Base-by-base conservation (phyloP, 345 rosid species). In the Euphorbia tirucalli region DNA sequence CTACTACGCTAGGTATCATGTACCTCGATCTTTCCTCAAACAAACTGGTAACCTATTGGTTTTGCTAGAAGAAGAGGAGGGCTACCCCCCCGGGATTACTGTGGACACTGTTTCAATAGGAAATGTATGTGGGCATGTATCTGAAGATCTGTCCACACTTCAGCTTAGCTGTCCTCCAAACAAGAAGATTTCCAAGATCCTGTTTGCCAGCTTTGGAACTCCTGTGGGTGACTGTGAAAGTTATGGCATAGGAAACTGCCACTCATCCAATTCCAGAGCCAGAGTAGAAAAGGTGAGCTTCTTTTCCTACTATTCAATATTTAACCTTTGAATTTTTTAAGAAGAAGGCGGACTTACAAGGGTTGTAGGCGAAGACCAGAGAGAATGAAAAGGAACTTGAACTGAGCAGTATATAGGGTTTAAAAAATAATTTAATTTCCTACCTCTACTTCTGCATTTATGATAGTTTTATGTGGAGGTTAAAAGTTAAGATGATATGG, bases 11-110 rank as follows among this genome's bases (percentile, higher is more conserved):
- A 87, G 94, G 90, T 89, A 83, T 77, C 74, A 86, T 55, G 30
- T 86, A 35, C 93, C 93, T 61, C 82, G 80, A 57, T 77, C 87
- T 57, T 86, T 79, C 76, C 75, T 86, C 37, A 79, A 74, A 79
- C 73, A 75, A 21, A 74, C 52, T 1, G 75, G 73, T 39, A 88
- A 88, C 85, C 65, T 71, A 49, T 43, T 88, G 71, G 83, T 88
- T 71, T 52, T 86, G 11, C 77, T 83, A n/a, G 90, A 88, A 78
- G 90, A 88, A 74, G 86, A 86, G 77, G 58, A 19, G 0, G 93
- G 90, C 10, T 24, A 83, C 41, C 89, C 90, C 24, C 80, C 77
- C 0, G 69, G 74, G 54, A 83, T 86, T 25, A 66, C 87, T 9
- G 43, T 86, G 15, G 88, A 81, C 74, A 77, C 77, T 31, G 30